Conservation (phyloP, 2,329 filamentous ascomycete genomes). For the Sporothrix dimorphospora region DNA sequence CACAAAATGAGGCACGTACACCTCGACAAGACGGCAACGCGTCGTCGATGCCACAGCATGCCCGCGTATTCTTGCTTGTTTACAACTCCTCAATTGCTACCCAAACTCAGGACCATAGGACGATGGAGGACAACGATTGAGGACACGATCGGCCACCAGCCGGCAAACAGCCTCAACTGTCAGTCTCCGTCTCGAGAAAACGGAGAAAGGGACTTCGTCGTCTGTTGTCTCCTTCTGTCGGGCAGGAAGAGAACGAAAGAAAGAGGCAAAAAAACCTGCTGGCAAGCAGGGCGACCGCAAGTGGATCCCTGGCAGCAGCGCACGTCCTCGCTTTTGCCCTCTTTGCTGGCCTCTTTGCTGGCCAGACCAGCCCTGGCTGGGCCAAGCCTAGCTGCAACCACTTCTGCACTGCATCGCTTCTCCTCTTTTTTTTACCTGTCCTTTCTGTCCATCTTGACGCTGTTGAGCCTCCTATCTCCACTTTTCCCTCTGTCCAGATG, state of each 20-base stretch:
- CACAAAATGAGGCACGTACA: background rate
- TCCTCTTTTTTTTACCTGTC: background rate
- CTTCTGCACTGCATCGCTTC: background rate
- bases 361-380: background rate
- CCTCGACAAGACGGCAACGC: background rate
- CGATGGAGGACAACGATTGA: slow-evolving; percentile 3
- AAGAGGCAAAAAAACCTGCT: background rate
- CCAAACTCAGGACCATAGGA: background rate
- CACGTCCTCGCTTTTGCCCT: background rate
- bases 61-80: background rate
- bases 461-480: slow-evolving; percentile 16
- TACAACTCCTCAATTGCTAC: background rate
- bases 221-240: background rate
- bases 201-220: background rate
- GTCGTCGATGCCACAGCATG: background rate
- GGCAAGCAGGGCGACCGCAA: background rate
- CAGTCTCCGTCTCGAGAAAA: background rate
- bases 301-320: slow-evolving; percentile 2
- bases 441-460: background rate
- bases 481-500: background rate
- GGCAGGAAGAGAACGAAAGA: slow-evolving; percentile 5
- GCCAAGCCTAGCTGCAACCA: background rate
- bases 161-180: background rate
- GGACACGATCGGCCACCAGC: background rate
- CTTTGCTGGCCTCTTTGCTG: slow-evolving; percentile 10